phyloP scores from a whole-genome alignment of 345 rosid genomes.

The Murraya paniculata region DNA sequence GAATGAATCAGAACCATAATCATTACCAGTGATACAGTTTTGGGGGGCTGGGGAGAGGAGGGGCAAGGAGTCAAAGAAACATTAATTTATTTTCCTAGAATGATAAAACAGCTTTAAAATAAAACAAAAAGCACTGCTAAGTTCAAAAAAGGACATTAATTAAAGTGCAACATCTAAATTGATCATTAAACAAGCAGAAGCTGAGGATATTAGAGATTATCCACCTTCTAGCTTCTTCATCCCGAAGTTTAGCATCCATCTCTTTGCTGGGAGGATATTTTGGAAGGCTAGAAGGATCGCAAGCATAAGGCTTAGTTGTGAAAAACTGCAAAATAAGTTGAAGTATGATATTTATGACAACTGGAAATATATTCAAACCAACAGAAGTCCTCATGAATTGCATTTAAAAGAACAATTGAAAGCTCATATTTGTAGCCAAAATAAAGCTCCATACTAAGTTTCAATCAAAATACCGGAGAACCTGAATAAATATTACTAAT shows the following conservation, averaged over 20 bases:
- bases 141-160: background rate
- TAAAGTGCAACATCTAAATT: background rate
- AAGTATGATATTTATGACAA: constrained; percentile 3
- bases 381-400: background rate
- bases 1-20: background rate
- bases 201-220: constrained; percentile 4
- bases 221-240: constrained; percentile 86
- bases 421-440: background rate
- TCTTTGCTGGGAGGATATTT: constrained; percentile 84
- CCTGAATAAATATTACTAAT: background rate
- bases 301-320: constrained; percentile 62
- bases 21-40: background rate
- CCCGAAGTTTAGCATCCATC: constrained; percentile 77
- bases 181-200: background rate
- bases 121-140: background rate
- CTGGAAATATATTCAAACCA: background rate
- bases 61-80: background rate
- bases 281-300: constrained; percentile 80
- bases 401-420: background rate
- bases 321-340: constrained; percentile 57
- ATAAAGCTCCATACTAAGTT: background rate
- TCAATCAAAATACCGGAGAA: background rate
- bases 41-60: too few relatives aligned
- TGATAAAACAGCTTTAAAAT: background rate
- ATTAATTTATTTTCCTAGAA: background rate